Percentiles rank a stretch among this genome's conserved stretches.
Conservation (phyloP, 2,329 filamentous ascomycete species). For the Trichocomaceae sp. region DNA sequence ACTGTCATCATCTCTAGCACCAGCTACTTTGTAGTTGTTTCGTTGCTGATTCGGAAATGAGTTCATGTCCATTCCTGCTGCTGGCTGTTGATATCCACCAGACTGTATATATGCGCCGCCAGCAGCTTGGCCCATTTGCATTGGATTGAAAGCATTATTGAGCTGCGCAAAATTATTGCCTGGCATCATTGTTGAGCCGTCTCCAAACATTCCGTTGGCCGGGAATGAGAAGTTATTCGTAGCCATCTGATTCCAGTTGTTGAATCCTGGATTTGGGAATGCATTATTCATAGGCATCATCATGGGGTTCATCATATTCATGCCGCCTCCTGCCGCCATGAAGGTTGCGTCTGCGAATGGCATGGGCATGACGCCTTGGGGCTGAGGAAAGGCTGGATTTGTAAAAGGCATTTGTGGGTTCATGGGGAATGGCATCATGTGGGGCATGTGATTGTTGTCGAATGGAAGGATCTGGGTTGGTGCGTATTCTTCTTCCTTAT, state of each 20-base stretch:
- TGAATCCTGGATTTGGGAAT: slow-evolving; percentile 30
- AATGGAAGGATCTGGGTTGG: background rate
- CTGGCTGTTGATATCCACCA: slow-evolving; percentile 26
- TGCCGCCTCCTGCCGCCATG: slow-evolving; percentile 22
- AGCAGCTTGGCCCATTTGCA: slow-evolving; percentile 32
- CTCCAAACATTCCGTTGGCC: slow-evolving; percentile 30
- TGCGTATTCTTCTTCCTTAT: slow-evolving; percentile 6
- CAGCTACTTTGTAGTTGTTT: slow-evolving; percentile 47
- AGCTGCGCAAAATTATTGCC: slow-evolving; percentile 25
- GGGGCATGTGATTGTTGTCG: slow-evolving; percentile 15
- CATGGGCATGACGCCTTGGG: slow-evolving; percentile 26
- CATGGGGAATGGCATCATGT: slow-evolving; percentile 22
- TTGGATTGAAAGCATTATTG: slow-evolving; percentile 29
- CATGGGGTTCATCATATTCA: slow-evolving; percentile 38
- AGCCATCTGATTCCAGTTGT: slow-evolving; percentile 41
- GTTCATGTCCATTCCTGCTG: slow-evolving; percentile 29
- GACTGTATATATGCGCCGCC: slow-evolving; percentile 23
- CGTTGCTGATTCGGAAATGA: slow-evolving; percentile 55
- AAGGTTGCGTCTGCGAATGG: slow-evolving; percentile 31
- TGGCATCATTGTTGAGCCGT: slow-evolving; percentile 24
- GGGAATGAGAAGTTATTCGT: slow-evolving; percentile 34
- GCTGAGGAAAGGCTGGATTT: slow-evolving; percentile 27
- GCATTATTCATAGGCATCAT: slow-evolving; percentile 25
- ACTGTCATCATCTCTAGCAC: slow-evolving; percentile 67
- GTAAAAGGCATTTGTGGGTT: slow-evolving; percentile 32